These are phyloP conservation scores for Leccinum olivaceopallidum DNA, from an alignment of 768 basidiomycete species.

Conservation along the genomic window DNA sequence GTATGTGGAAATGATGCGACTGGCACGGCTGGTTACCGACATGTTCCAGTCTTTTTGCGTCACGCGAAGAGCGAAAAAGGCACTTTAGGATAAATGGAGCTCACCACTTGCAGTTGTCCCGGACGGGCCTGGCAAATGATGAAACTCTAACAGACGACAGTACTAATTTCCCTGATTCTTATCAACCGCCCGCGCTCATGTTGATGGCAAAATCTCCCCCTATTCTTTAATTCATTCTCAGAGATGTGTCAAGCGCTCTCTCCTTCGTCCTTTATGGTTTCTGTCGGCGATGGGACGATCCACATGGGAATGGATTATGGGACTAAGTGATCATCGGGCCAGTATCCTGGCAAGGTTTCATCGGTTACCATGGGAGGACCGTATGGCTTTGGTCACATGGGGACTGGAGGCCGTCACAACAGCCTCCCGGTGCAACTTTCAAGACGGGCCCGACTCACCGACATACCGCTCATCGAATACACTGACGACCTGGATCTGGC, in stretches of 20 bases:
- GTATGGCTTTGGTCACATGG: too few relatives aligned
- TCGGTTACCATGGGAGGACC: not conserved
- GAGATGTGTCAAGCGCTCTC: not conserved
- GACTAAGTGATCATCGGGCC: too few relatives aligned
- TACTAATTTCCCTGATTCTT: not conserved
- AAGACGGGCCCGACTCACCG: not conserved
- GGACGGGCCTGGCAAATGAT: not conserved
- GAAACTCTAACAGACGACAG: not conserved
- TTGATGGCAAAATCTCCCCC: not conserved
- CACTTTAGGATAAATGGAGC: not conserved
- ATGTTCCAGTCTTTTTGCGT: too few relatives aligned
- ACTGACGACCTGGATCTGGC: not conserved
- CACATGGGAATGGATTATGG: not conserved
- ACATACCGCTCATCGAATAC: not conserved
- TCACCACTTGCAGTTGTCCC: not conserved
- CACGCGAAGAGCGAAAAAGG: not conserved
- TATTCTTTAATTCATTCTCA: not conserved
- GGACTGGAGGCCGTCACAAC: not conserved
- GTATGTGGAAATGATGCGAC: not conserved
- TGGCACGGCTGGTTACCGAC: not conserved
- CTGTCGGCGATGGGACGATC: not conserved
- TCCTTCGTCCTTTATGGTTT: not conserved
- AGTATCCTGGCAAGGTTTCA: not conserved
- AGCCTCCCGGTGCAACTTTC: not conserved
- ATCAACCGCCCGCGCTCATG: not conserved